A percentile compares a stretch with the other conserved stretches of the same genome.
phyloP scores from a whole-genome alignment of 495 filamentous ascomycete genomes.

The Viridothelium virens region DNA sequence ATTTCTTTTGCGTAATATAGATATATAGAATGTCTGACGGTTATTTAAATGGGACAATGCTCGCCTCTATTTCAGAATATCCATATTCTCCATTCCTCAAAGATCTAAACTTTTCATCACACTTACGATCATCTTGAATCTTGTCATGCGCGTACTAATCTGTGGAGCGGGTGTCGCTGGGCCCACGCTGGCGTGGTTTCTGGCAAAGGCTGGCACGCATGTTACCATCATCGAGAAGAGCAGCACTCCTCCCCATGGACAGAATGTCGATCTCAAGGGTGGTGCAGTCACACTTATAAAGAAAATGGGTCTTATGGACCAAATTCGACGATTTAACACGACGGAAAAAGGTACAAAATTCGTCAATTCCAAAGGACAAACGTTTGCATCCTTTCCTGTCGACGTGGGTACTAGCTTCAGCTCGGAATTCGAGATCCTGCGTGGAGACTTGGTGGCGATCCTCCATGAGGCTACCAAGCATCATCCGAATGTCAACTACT shows the following conservation, averaged over 20 bases:
- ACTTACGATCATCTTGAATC: not conserved
- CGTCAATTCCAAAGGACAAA: conserved; percentile 18
- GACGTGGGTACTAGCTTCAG: conserved; percentile 13
- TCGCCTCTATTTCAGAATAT: not conserved
- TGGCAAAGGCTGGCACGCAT: conserved; percentile 16
- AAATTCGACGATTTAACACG: conserved; percentile 21
- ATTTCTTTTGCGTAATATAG: not conserved
- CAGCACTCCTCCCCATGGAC: conserved; percentile 15
- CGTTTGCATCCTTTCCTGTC: conserved; percentile 18
- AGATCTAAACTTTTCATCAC: not conserved
- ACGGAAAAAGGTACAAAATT: conserved; percentile 24
- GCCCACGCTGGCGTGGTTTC: conserved; percentile 20
- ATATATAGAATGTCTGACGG: not conserved
- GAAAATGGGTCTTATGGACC: conserved; percentile 21
- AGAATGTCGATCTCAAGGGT: conserved; percentile 24
- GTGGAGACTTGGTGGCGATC: conserved; percentile 24
- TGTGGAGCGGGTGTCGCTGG: conserved; percentile 21
- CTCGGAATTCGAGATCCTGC: conserved; percentile 27
- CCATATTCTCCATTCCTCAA: not conserved
- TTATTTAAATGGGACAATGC: conserved; percentile 3
- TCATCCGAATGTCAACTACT: conserved; percentile 11
- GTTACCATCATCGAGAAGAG: conserved; percentile 23
- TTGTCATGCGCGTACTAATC: conserved; percentile 21
- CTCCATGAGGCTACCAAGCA: conserved; percentile 21
- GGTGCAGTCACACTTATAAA: conserved; percentile 17